Conservation (phyloP, 805 yeast genomes). For the Wickerhamiella vanderwaltii region DNA sequence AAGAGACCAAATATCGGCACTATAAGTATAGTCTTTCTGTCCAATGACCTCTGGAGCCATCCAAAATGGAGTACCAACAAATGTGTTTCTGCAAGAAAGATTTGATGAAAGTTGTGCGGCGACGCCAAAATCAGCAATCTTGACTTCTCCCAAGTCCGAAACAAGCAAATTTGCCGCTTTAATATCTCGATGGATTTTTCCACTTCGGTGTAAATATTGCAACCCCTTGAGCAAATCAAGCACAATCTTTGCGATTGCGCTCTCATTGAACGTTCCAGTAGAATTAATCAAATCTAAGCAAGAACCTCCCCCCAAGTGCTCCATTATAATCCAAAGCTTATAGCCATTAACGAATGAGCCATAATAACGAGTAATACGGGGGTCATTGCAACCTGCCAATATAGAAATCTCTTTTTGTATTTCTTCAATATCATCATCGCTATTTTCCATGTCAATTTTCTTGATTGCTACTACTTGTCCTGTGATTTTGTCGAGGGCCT, state of each 20-base stretch:
- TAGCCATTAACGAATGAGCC: constrained; percentile 62
- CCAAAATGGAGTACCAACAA: constrained; percentile 61
- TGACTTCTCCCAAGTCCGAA: constrained; percentile 59
- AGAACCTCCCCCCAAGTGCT: constrained; percentile 67
- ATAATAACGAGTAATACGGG: constrained; percentile 51
- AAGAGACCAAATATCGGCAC: constrained; percentile 70
- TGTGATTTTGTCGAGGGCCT: constrained; percentile 39
- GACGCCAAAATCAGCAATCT: constrained; percentile 92
- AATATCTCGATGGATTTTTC: constrained; percentile 80
- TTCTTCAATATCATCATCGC: constrained; percentile 56
- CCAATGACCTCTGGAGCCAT: constrained; percentile 98
- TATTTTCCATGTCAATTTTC: constrained; percentile 52
- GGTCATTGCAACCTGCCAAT: constrained; percentile 50
- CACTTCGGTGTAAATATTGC: constrained; percentile 52
- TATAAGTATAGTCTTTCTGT: constrained; percentile 62
- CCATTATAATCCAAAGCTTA: constrained; percentile 74
- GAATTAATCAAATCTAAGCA: constrained; percentile 44
- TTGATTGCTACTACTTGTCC: constrained; percentile 29
- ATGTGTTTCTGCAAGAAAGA: constrained; percentile 37
- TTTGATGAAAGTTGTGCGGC: constrained; percentile 65
- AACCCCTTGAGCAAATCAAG: constrained; percentile 48
- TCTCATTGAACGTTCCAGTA: constrained; percentile 46
- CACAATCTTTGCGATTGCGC: constrained; percentile 41
- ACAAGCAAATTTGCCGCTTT: constrained; percentile 84
- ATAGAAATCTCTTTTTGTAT: constrained; percentile 62